Conservation (phyloP, 208 protist species). For the Tritrichomonas foetus region DNA sequence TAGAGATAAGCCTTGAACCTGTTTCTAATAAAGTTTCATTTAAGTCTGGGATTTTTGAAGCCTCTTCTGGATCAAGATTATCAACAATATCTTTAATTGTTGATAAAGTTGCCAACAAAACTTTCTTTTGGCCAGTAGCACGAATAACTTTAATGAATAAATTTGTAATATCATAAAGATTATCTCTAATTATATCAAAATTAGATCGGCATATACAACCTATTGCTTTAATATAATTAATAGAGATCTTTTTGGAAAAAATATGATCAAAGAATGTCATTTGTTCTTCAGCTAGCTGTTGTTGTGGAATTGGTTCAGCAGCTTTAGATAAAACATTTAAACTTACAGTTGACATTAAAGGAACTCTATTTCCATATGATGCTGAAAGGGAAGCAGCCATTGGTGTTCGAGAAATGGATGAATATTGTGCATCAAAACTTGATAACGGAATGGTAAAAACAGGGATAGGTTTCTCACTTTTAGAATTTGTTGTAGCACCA, state of each 20-base stretch:
- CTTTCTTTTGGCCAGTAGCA: neutral
- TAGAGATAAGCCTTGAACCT: neutral
- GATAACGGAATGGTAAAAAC: too few species aligned
- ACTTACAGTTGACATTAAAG: neutral
- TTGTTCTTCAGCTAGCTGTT: neutral
- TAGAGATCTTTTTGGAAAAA: neutral
- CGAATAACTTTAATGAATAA: neutral
- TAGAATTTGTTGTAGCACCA: neutral
- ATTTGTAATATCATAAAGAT: neutral
- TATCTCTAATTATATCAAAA: neutral
- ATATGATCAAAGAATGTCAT: neutral
- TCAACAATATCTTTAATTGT: neutral
- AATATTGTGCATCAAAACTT: neutral
- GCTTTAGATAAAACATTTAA: neutral
- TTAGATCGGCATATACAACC: neutral
- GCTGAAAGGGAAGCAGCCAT: neutral
- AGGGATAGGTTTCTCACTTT: too few species aligned
- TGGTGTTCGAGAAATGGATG: neutral
- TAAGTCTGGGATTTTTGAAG: neutral
- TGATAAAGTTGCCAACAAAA: neutral
- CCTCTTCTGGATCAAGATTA: neutral
- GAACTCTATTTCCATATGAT: neutral
- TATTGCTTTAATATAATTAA: conserved; percentile 6
- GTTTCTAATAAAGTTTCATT: neutral
- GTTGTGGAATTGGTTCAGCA: neutral